Percentiles rank a stretch among this genome's conserved stretches.
Evolutionary conservation across 805 yeast genomes (phyloP).

Genomic region (Kazachstania africana): DNA sequence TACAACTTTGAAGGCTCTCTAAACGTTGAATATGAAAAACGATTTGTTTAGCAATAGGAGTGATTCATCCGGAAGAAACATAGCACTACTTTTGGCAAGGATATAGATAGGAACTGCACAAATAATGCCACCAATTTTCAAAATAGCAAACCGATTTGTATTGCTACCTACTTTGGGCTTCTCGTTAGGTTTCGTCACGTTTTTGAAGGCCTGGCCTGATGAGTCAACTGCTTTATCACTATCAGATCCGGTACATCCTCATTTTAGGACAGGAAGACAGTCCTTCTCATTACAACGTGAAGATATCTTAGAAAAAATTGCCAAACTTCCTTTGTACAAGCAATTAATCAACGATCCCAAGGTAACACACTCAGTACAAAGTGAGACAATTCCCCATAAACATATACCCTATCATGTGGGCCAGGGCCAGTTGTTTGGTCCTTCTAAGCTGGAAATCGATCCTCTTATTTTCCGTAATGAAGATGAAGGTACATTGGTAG

Average conservation of each 20-base stretch:
- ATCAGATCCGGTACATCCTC: slow-evolving; percentile 4
- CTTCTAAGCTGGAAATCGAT: slow-evolving; percentile 57
- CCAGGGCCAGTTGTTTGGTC: slow-evolving; percentile 60
- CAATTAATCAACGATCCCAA: slow-evolving; percentile 12
- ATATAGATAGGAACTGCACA: no score
- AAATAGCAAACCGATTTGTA: slow-evolving; percentile 9
- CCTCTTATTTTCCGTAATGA: slow-evolving; percentile 54
- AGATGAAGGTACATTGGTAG: slow-evolving; percentile 40
- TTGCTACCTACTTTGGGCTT: slow-evolving; percentile 23
- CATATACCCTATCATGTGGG: slow-evolving; percentile 57
- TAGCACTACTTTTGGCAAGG: not conserved
- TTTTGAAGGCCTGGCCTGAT: slow-evolving; percentile 25
- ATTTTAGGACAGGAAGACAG: slow-evolving; percentile 4
- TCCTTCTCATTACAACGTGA: slow-evolving; percentile 15
- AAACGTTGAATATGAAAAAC: no score
- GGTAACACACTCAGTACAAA: slow-evolving; percentile 22
- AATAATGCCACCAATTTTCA: not conserved
- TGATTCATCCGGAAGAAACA: no score
- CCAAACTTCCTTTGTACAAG: slow-evolving; percentile 8
- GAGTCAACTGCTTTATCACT: slow-evolving; percentile 11
- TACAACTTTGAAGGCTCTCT: no score
- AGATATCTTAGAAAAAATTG: slow-evolving; percentile 18
- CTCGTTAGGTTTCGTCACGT: slow-evolving; percentile 17
- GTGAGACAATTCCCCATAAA: slow-evolving; percentile 42
- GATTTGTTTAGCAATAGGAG: no score